phyloP scores from a whole-genome alignment of 1,284 basidiomycete species.

The Boletus sp. region DNA sequence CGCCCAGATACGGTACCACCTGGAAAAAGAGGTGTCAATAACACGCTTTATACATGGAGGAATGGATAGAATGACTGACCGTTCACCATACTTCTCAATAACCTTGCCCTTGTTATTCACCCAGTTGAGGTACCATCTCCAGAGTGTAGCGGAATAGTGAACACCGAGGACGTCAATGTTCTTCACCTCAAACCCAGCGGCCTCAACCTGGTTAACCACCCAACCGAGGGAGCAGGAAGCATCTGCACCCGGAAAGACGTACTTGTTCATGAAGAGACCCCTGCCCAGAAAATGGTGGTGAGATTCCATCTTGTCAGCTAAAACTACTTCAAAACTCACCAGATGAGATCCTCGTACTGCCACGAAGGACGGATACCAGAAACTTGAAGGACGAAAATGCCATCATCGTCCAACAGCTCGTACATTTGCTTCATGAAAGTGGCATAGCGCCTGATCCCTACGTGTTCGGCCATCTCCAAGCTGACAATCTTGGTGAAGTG shows the following conservation, averaged over 20 bases:
- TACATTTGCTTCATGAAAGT: slow-evolving; percentile 91
- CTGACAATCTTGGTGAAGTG: slow-evolving; percentile 94
- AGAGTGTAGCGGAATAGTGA: slow-evolving; percentile 95
- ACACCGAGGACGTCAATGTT: slow-evolving; percentile 93
- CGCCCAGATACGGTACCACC: slow-evolving; percentile 86
- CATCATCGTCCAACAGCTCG: slow-evolving; percentile 91
- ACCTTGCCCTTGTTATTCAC: slow-evolving; percentile 86
- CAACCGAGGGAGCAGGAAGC: slow-evolving; percentile 93
- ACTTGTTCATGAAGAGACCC: slow-evolving; percentile 95
- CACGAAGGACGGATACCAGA: slow-evolving; percentile 90
- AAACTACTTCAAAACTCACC: slow-evolving; percentile 43
- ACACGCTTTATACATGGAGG: background rate
- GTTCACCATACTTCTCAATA: slow-evolving; percentile 84
- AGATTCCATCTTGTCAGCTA: slow-evolving; percentile 1
- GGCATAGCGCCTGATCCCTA: slow-evolving; percentile 91
- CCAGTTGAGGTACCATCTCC: slow-evolving; percentile 97
- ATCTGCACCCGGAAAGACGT: slow-evolving; percentile 97
- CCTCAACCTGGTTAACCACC: slow-evolving; percentile 86
- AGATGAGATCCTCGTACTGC: slow-evolving; percentile 98
- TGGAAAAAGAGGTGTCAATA: background rate
- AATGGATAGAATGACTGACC: slow-evolving; percentile 25
- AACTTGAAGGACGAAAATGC: slow-evolving; percentile 93
- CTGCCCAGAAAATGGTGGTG: slow-evolving; percentile 28
- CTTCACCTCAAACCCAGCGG: slow-evolving; percentile 95
- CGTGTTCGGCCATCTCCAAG: slow-evolving; percentile 99